phyloP scores from a whole-genome alignment of 495 filamentous ascomycete genomes.

The Hypoxylon trugodes region DNA sequence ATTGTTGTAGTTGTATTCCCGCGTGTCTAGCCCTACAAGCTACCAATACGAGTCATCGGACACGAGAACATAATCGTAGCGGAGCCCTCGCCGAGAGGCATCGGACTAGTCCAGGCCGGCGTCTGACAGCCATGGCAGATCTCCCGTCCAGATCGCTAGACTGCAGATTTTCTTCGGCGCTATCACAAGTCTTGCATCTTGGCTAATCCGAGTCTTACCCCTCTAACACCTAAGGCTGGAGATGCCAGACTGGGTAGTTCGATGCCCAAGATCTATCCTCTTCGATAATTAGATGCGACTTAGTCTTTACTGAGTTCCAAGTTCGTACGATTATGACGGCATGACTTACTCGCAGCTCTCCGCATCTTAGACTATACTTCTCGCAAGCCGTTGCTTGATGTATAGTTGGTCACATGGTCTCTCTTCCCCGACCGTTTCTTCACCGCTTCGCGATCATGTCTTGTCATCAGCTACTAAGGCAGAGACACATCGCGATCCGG shows the following conservation, averaged over 20 bases:
- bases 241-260: conserved; percentile 11
- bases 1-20: not conserved
- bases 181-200: conserved; percentile 17
- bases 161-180: conserved; percentile 7
- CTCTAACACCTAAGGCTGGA: conserved; percentile 14
- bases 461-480: conserved; percentile 27
- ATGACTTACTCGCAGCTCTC: conserved; percentile 17
- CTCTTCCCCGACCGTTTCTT: conserved; percentile 10
- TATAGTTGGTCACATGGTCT: conserved; percentile 9
- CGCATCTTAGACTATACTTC: not conserved
- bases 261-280: conserved; percentile 8
- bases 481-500: conserved; percentile 32
- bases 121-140: conserved; percentile 10
- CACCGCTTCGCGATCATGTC: conserved; percentile 29
- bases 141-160: conserved; percentile 6
- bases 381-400: conserved; percentile 18
- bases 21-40: conserved; percentile 8
- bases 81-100: conserved; percentile 9
- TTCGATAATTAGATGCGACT: conserved; percentile 21
- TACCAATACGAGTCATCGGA: conserved; percentile 13
- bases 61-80: conserved; percentile 4
- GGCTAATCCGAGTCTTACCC: conserved; percentile 19
- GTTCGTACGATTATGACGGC: conserved; percentile 40
- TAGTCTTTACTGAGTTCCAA: conserved; percentile 6
- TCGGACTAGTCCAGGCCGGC: conserved; percentile 10